These are phyloP conservation scores for Colletotrichum navitas DNA, from an alignment of 2,329 filamentous ascomycete genomes.

Conservation along the genomic window DNA sequence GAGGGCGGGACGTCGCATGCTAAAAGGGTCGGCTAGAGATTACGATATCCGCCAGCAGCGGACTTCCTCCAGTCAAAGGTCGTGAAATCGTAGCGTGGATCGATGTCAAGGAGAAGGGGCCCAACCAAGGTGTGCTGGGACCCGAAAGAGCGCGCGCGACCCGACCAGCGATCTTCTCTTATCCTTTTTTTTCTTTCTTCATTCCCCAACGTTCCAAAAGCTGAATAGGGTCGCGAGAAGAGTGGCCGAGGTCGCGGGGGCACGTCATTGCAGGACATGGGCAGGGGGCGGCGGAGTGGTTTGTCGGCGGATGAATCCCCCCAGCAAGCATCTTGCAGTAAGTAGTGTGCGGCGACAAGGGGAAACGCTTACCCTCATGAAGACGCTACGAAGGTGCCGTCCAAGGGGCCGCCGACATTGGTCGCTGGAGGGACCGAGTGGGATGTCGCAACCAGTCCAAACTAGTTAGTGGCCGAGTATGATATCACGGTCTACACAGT, in stretches of 20 bases:
- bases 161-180: constrained; percentile 17
- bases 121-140: constrained; percentile 13
- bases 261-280: constrained; percentile 35
- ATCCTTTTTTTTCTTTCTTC: neutral
- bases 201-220: neutral
- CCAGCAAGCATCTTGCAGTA: neutral
- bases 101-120: neutral
- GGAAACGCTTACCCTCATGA: neutral
- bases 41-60: constrained; percentile 26
- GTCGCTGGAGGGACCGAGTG: neutral
- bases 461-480: neutral
- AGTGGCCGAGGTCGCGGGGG: constrained; percentile 2
- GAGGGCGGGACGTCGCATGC: neutral
- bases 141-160: constrained; percentile 10
- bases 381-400: neutral
- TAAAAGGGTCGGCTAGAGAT: constrained; percentile 16
- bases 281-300: constrained; percentile 11
- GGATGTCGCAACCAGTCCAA: neutral
- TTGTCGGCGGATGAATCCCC: neutral
- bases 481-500: neutral
- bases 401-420: neutral
- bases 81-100: neutral
- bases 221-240: too few relatives aligned
- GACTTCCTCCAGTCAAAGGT: neutral
- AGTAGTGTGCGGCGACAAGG: neutral